Evolutionary conservation across 768 basidiomycete genomes (phyloP), one percentile per base, ranked within the genome.

Genomic region (Cyathus striatus): DNA sequence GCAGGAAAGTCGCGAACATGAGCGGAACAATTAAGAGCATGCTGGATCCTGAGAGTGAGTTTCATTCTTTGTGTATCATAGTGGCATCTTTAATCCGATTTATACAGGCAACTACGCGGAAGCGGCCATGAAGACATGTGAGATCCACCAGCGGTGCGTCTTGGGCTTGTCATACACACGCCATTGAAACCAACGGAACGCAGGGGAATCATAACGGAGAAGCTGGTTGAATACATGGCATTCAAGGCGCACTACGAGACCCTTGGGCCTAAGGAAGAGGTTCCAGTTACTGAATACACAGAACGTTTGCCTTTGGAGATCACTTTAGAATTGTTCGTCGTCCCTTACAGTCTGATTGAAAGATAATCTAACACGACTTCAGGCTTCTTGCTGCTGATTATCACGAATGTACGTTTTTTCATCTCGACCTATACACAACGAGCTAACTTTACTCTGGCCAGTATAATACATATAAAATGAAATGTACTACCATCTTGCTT

Each of bases 271-370:
- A 89, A 83, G 49, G 90, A 92, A 52, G 88, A 91, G 38, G 68
- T 87, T 17, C 90, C 91, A 3, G 56, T 77, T 2, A 68, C 74
- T 17, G 92, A 96, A 51, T 85, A 92, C 49, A 62, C 75, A 49
- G 90, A 94, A 49, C 76, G 93, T 16, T 75, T 97, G 40, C 81
- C 83, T 1, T 89, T 89, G 1, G 92, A 95, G 60, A 77, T 96
- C 36, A 87, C 88, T 1, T 63, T 97, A 5, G 93, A 96, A 60
- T 61, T 95, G 93, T 96, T 51, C 58, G 90, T 78, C 5, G 35
- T 13, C 37, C 22, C n/a, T 35, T 38, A 6, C 16, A 38, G 25
- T 18, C 37, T 9, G 5, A 36, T 13, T 17, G 3, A 10, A 7
- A 20, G 1, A 6, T 6, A 14, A n/a, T 4, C 42, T 42, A 22